A percentile compares a stretch with the other conserved stretches of the same genome.
Evolutionary conservation across 345 rosid genomes (phyloP).

Genomic region (Laguncularia racemosa): DNA sequence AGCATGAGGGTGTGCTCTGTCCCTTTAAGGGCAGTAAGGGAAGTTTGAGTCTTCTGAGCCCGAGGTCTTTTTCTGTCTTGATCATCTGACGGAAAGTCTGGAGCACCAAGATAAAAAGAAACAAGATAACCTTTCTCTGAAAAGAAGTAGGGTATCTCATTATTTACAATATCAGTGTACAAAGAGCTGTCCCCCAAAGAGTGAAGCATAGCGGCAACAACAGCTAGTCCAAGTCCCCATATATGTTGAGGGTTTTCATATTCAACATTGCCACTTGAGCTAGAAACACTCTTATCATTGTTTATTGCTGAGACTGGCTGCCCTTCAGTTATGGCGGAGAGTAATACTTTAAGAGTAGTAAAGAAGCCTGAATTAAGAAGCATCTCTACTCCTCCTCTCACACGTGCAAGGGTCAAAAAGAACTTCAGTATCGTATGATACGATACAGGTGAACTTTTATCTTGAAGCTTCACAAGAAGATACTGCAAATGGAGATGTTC

Average conservation of each 20-base stretch:
- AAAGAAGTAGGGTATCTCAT: constrained; percentile 62
- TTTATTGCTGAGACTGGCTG: constrained; percentile 27
- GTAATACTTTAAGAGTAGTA: constrained; percentile 52
- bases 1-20: constrained; percentile 78
- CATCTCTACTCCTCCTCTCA: constrained; percentile 81
- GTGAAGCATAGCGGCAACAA: constrained; percentile 65
- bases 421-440: constrained; percentile 53
- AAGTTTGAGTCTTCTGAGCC: constrained; percentile 50
- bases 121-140: constrained; percentile 61
- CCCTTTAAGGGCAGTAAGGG: constrained; percentile 63
- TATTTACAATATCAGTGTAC: constrained; percentile 37
- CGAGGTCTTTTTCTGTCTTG: constrained; percentile 62
- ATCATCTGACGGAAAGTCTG: constrained; percentile 57
- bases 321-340: constrained; percentile 40
- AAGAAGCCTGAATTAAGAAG: constrained; percentile 68
- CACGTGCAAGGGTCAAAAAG: constrained; percentile 68
- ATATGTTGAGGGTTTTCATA: constrained; percentile 46
- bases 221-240: constrained; percentile 87
- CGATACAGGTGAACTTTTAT: constrained; percentile 36
- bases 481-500: constrained; percentile 58
- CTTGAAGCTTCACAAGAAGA: constrained; percentile 59
- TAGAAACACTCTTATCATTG: constrained; percentile 22
- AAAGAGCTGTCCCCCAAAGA: constrained; percentile 53
- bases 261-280: constrained; percentile 22
- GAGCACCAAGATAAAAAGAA: constrained; percentile 59